phyloP scores from a whole-genome alignment of 2,329 filamentous ascomycete species.

The Triangularia verruculosa region DNA sequence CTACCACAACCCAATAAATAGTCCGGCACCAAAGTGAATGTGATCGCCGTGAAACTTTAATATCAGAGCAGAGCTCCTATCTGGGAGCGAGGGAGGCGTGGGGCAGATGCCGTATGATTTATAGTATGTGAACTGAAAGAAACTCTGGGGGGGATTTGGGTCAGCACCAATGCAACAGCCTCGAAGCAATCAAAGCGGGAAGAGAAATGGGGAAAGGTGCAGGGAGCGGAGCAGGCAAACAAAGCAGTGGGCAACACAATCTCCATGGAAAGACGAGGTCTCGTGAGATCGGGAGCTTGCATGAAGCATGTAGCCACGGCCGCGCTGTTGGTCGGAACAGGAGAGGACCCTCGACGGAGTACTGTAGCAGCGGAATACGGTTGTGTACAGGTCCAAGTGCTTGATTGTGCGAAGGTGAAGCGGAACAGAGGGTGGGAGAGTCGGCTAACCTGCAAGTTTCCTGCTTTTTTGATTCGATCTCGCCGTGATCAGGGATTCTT shows the following conservation, averaged over 20 bases:
- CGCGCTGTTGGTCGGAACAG: constrained; percentile 15
- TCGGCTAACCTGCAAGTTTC: constrained; percentile 21
- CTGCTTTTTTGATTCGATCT: not conserved
- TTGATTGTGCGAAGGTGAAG: not conserved
- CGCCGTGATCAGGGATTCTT: not conserved
- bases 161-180: constrained; percentile 18
- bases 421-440: constrained; percentile 1
- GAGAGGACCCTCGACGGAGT: constrained; percentile 3
- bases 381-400: constrained; percentile 16
- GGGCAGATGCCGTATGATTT: not conserved
- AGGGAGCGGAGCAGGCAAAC: constrained; percentile 19
- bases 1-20: not conserved
- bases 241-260: constrained; percentile 24
- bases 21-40: not conserved
- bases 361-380: constrained; percentile 5
- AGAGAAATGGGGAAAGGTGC: constrained; percentile 9
- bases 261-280: constrained; percentile 22
- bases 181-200: constrained; percentile 10
- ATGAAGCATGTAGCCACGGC: constrained; percentile 25
- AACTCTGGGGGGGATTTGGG: constrained; percentile 7
- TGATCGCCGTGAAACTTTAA: no score
- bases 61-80: not conserved
- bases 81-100: not conserved
- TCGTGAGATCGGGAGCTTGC: constrained; percentile 29
- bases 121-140: constrained; percentile 11